Evolutionary conservation across 441 rosid genomes (phyloP), one percentile per base, ranked within the genome.

Genomic region (Jatropha podagrica): DNA sequence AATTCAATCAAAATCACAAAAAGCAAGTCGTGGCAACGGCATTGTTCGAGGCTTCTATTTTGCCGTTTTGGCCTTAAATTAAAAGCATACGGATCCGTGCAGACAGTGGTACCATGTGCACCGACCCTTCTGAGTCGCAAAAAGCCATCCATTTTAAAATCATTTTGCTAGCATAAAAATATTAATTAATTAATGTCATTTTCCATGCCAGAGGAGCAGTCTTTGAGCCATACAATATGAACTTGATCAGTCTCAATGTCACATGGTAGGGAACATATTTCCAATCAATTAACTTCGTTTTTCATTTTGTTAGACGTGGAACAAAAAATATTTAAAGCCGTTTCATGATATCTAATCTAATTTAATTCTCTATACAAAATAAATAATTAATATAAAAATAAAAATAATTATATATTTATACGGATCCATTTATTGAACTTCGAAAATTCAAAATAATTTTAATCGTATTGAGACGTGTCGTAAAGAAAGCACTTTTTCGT

Each of bases 241-340:
- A 32, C 1, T 60, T 54, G 40, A 60, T 26, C 64, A 18, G 58
- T 18, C 58, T 54, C 8, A 54, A 5, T 15, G n/a, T 54, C 58
- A 54, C 55, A 66, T 66, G 71, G 56, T 67, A 46, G 71, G 71
- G 71, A 67, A 48, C 71, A 67, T 23, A 54, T 48, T 67, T 23
- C 37, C 32, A n/a, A 64, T 17, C 17, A 38, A 64, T 14, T 64
- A 64, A 15, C 3, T 38, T 64, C 17, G 27, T 20, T n/a, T 56
- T 56, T 51, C 14, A 56, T 56, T 56, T 56, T 56, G 27, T 56
- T n/a, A 56, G 61, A 26, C 61, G 20, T 5, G 23, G 27, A 56
- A 56, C 61, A n/a, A 56, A 62, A 62, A 4, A 37, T 7, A 69
- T 69, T 20, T 67, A 67, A 20, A 67, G 37, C 38, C 44, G 32